Conservation (phyloP, 163 green algal species). For the Scenedesmus sp. region DNA sequence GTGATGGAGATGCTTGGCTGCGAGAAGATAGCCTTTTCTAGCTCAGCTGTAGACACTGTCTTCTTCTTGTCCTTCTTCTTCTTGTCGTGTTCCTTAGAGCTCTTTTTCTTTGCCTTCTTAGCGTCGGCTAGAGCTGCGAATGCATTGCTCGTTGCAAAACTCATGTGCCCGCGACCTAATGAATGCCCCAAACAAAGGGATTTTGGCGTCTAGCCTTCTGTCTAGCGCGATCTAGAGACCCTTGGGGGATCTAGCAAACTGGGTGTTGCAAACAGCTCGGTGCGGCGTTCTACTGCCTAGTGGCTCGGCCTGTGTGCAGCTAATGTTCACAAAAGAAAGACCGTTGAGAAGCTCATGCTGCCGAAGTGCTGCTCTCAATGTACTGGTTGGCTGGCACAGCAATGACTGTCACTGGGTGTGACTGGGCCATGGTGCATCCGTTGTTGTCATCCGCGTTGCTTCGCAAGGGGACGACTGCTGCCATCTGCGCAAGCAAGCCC, state of each 20-base stretch:
- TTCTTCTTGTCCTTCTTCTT: conserved; percentile 62
- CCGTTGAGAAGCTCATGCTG: background rate
- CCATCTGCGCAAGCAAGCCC: background rate
- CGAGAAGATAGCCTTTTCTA: conserved; percentile 78
- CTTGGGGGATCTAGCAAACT: conserved; percentile 5
- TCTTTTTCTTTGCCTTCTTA: conserved; percentile 63
- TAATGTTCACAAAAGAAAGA: background rate
- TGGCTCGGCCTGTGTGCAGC: background rate
- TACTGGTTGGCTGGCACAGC: background rate
- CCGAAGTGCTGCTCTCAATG: background rate
- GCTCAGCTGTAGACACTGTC: conserved; percentile 59
- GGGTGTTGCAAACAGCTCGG: background rate
- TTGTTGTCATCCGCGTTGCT: no score
- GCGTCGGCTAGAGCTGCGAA: conserved; percentile 69
- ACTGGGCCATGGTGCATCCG: background rate
- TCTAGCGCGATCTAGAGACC: background rate
- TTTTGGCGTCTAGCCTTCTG: background rate
- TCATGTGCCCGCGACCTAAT: conserved; percentile 36
- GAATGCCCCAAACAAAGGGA: background rate
- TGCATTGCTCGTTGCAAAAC: conserved; percentile 66
- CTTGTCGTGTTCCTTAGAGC: conserved; percentile 58
- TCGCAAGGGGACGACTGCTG: no score
- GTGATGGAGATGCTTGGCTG: conserved; percentile 57
- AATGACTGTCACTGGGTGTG: conserved; percentile 16
- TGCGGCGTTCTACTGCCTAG: conserved; percentile 8